Evolutionary conservation across 2,329 filamentous ascomycete genomes (phyloP).

Genomic region (Colletotrichum sp.): DNA sequence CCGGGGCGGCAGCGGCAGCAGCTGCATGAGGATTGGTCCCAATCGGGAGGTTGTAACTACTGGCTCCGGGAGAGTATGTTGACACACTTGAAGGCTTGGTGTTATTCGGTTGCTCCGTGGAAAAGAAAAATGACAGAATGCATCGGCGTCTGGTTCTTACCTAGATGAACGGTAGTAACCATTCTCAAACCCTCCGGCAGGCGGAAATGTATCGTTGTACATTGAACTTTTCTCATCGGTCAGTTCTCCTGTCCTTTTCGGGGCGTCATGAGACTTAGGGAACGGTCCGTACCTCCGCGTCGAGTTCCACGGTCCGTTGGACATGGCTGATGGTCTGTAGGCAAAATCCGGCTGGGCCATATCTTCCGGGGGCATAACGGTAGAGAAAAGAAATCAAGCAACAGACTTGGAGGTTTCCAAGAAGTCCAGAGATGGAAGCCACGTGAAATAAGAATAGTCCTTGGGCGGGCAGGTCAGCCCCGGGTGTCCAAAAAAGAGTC

Average conservation of each 20-base stretch:
- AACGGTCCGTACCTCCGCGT: slow-evolving; percentile 55
- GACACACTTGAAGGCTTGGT: slow-evolving; percentile 42
- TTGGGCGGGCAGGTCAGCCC: slow-evolving; percentile 22
- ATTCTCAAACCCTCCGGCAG: slow-evolving; percentile 37
- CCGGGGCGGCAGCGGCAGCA: slow-evolving; percentile 40
- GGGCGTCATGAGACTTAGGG: not conserved
- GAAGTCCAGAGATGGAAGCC: slow-evolving; percentile 16
- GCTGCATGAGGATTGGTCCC: slow-evolving; percentile 41
- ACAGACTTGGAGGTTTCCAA: slow-evolving; percentile 5
- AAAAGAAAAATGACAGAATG: not conserved
- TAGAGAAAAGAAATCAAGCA: slow-evolving; percentile 19
- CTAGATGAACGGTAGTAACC: slow-evolving; percentile 40
- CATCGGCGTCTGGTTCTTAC: slow-evolving; percentile 33
- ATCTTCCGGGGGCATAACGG: slow-evolving; percentile 41
- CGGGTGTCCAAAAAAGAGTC: slow-evolving; percentile 18
- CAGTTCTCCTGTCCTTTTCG: slow-evolving; percentile 16
- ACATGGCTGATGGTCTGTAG: slow-evolving; percentile 50
- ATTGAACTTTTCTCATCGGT: slow-evolving; percentile 31
- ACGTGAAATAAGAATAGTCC: slow-evolving; percentile 25
- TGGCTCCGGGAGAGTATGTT: slow-evolving; percentile 39
- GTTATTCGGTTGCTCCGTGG: slow-evolving; percentile 33
- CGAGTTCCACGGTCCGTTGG: slow-evolving; percentile 55
- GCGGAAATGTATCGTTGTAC: slow-evolving; percentile 38
- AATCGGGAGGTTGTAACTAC: slow-evolving; percentile 35
- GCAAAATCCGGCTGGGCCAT: slow-evolving; percentile 54